Conservation (phyloP, 78 protist genomes). For the Blattamonas nauphoetae region DNA sequence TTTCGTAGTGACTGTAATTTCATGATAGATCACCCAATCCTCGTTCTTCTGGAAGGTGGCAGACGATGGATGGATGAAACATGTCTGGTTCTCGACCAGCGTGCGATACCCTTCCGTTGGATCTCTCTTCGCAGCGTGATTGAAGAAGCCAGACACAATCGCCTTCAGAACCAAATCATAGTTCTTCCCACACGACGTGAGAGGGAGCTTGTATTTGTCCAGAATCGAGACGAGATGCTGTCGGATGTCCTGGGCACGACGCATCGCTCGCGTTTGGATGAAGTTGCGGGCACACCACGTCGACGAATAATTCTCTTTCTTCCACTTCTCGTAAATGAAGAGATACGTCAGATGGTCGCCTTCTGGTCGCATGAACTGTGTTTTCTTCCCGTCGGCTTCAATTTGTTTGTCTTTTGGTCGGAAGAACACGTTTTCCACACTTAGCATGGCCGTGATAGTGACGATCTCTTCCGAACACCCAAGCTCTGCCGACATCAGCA, state of each 20-base stretch:
- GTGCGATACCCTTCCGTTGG: conserved; percentile 90
- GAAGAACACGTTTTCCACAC: conserved; percentile 79
- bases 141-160: conserved; percentile 81
- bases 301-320: conserved; percentile 25
- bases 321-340: conserved; percentile 85
- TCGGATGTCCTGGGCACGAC: conserved; percentile 89
- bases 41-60: conserved; percentile 83
- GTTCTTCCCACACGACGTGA: conserved; percentile 68
- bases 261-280: conserved; percentile 76
- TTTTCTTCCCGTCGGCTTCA: conserved; percentile 80
- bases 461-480: conserved; percentile 90
- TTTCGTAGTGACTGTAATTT: conserved; percentile 83
- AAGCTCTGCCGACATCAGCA: conserved; percentile 70
- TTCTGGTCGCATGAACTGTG: conserved; percentile 78
- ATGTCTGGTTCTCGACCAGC: conserved; percentile 62
- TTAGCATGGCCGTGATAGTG: conserved; percentile 89
- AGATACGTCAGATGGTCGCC: conserved; percentile 96
- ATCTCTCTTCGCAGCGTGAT: conserved; percentile 88
- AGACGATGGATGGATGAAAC: conserved; percentile 85
- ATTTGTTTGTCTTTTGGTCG: conserved; percentile 93
- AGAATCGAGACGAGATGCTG: conserved; percentile 84
- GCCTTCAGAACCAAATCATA: conserved; percentile 65
- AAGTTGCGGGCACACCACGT: conserved; percentile 92
- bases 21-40: conserved; percentile 82
- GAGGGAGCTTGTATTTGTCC: conserved; percentile 71